Evolutionary conservation across 352 stramenopile genomes (phyloP), one percentile per base, ranked within the genome.

Genomic region (Globisporangium nodosum): DNA sequence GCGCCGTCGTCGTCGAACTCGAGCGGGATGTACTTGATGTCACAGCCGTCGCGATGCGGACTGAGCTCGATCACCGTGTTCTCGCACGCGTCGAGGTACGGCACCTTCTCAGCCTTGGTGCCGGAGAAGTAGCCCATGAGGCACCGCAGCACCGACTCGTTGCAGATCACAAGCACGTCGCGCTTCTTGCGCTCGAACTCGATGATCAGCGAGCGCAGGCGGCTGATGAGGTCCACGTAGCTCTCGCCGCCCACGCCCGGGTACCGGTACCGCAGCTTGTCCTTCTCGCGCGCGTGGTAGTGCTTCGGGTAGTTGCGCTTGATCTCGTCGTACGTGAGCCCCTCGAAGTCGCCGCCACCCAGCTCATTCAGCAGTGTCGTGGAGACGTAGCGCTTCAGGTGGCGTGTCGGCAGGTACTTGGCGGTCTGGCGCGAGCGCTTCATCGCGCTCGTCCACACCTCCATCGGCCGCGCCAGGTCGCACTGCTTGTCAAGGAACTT

Each of bases 221-320:
- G 83, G 30, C 91, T 92, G 67, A 97, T 98, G 35, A 98, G 81
- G 64, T 98, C 92, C 56, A 97, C 78, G 69, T 98, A 98, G 57
- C 87, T 96, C 68, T 98, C 92, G 12, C 91, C 92, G 2, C 91
- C 91, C 9, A 92, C 88, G 27, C 91, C 91, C 0, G 92, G 79
- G 61, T 94, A 94, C 5, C 92, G 75, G 64, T 97, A 98, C 12
- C 81, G 80, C 24, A 98, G 77, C 64, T 97, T 97, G 73, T 98
- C 87, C 47, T 94, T 72, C 60, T 92, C 60, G 7, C 88, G 74
- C n/a, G 81, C 81, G 20, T 83, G 60, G 49, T 85, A 96, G 63
- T 97, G 86, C 63, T 92, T 87, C 0, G 86, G 90, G 78, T 96
- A 97, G 39, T 86, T 78, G 1, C 63, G 67, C 58, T 84, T 68